Base-by-base conservation (phyloP, 768 basidiomycete genomes). In the Botryobasidium botryosum region DNA sequence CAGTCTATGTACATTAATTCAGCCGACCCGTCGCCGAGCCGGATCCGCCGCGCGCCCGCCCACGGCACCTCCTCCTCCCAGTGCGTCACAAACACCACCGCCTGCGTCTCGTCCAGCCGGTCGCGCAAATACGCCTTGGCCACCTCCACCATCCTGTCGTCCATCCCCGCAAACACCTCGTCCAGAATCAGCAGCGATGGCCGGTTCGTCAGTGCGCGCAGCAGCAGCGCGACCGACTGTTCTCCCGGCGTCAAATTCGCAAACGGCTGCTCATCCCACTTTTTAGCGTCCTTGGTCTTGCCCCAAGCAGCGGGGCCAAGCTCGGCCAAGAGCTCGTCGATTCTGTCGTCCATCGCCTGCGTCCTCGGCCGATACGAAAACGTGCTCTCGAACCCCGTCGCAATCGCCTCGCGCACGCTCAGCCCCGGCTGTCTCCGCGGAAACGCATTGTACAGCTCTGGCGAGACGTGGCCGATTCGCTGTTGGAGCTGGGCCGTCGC, bases 141-240 rank as follows among this genome's bases (percentile, higher is more conserved):
- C 29, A 71, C 70, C 15, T 59, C 59, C 25, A 91, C 74, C 75
- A 86, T 84, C 4, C 59, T 62, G 35, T 74, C 77, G 51, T 84
- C 84, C 85, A 97, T 91, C 21, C 90, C 91, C 20, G 82, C 77
- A 74, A 85, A 90, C 6, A 79, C 83, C 57, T 99, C 92, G 55
- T 99, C 92, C 32, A 97, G 62, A 7, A 96, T 65, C 5, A 97
- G 66, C 27, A 99, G 57, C 44, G 69, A 71, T 3, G 84, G 81
- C 12, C 67, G 63, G 12, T 72, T 72, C 6, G 91, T 86, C 27
- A 94, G 64, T 23, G 90, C 84, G 15, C 90, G 74, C 70, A 91
- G 76, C 35, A 96, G 68, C 29, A 97, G 63, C 17, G 87, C 74
- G 36, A 91, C 60, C 36, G 77, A 71, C 61, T 92, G 91, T 56